phyloP scores from a whole-genome alignment of 352 stramenopile genomes.

The Pythium pectinolyticum region DNA sequence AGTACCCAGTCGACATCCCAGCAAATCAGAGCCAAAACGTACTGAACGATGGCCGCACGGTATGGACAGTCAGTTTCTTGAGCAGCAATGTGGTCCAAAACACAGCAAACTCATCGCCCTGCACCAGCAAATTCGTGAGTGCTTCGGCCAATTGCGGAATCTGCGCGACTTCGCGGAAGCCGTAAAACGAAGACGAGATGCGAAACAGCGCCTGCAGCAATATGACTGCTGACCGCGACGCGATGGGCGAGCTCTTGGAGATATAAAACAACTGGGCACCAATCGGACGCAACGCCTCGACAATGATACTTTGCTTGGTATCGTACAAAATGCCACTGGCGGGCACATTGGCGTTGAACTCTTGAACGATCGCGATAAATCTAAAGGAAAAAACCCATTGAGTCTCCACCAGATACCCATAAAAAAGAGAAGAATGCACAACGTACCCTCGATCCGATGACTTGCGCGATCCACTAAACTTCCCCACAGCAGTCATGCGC shows the following conservation, averaged over 20 bases:
- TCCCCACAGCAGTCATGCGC: constrained; percentile 68
- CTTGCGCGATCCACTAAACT: constrained; percentile 52
- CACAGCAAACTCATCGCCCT: constrained; percentile 84
- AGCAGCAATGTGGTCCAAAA: constrained; percentile 85
- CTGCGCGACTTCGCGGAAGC: constrained; percentile 82
- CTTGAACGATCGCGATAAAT: constrained; percentile 78
- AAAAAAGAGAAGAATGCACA: too few species aligned
- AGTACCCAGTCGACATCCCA: neutral
- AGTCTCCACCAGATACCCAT: too few species aligned
- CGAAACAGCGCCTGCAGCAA: constrained; percentile 84
- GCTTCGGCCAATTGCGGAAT: constrained; percentile 75
- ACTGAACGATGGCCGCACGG: constrained; percentile 41
- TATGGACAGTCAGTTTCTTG: constrained; percentile 60
- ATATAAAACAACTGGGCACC: constrained; percentile 80
- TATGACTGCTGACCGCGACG: constrained; percentile 62
- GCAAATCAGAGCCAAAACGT: constrained; percentile 24
- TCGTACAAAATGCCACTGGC: constrained; percentile 82
- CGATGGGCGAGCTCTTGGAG: constrained; percentile 62
- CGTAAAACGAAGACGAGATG: constrained; percentile 85
- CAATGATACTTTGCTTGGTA: constrained; percentile 77
- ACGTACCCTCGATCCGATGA: constrained; percentile 65
- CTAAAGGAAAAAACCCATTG: too few species aligned
- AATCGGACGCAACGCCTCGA: constrained; percentile 76
- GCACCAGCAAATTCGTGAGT: constrained; percentile 70
- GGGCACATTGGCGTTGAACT: constrained; percentile 91